phyloP scores from a whole-genome alignment of 306 rosid species.

The Vigna hirtella region DNA sequence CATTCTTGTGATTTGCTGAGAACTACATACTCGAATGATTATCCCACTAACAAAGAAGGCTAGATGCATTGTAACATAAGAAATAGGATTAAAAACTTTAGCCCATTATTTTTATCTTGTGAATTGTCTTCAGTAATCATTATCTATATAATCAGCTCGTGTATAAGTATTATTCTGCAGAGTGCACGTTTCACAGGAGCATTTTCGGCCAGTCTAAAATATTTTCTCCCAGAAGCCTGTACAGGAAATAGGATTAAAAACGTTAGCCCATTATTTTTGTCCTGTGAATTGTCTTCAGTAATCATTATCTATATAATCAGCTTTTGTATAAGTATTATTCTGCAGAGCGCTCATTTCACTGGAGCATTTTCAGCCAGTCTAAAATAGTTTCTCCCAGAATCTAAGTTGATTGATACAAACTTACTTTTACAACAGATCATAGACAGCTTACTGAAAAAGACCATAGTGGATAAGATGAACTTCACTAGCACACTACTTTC shows the following conservation, averaged over 20 bases:
- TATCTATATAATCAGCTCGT: slow-evolving; percentile 5
- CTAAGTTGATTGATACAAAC: slow-evolving; percentile 22
- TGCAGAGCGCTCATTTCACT: neutral
- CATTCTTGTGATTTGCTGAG: neutral
- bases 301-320: neutral
- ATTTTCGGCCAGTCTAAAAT: neutral
- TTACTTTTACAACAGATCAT: slow-evolving; percentile 21
- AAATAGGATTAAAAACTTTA: neutral
- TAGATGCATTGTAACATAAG: neutral
- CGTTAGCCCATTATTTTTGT: neutral
- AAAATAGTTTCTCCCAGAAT: neutral
- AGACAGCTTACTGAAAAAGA: slow-evolving; percentile 11
- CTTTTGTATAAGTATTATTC: slow-evolving; percentile 1
- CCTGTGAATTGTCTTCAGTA: neutral
- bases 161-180: neutral
- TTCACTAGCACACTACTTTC: slow-evolving; percentile 19
- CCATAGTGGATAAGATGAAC: slow-evolving; percentile 10
- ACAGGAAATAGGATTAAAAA: neutral
- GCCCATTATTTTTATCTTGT: neutral
- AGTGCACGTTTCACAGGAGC: neutral
- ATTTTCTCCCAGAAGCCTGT: neutral
- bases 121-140: neutral
- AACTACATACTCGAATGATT: neutral
- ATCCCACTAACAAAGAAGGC: neutral
- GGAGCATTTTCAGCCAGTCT: neutral